Conservation (phyloP, 306 rosid genomes). For the Rubus parviflorus region DNA sequence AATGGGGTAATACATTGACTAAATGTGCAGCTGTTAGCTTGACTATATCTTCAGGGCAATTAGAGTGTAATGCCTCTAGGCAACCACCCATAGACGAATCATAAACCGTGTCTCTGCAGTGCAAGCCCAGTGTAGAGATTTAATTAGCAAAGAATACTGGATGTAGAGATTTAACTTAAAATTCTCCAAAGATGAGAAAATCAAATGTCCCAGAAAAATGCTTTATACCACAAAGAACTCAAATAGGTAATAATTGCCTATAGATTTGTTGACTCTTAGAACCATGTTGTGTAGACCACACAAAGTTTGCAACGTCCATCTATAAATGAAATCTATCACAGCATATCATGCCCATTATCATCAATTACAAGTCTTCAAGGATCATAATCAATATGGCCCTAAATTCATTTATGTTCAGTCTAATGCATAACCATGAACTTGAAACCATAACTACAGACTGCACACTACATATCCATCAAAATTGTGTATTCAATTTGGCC, state of each 20-base stretch:
- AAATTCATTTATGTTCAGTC: not conserved
- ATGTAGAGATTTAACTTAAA: not conserved
- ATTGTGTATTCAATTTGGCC: not conserved
- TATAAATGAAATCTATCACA: not conserved
- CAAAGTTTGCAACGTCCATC: not conserved
- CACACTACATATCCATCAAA: not conserved
- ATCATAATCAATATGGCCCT: not conserved
- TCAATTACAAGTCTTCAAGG: not conserved
- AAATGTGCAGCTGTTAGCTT: conserved; percentile 77
- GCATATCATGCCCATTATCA: conserved; percentile 1
- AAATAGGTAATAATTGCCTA: not conserved
- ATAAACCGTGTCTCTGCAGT: conserved; percentile 65
- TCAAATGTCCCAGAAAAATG: not conserved
- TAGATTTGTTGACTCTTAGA: not conserved
- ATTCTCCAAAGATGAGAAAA: not conserved
- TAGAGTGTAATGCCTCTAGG: conserved; percentile 65
- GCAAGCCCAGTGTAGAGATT: conserved; percentile 28
- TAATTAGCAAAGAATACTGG: not conserved
- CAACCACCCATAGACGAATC: conserved; percentile 84
- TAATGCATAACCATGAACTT: not conserved
- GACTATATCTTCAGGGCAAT: conserved; percentile 69
- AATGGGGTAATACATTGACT: conserved; percentile 54
- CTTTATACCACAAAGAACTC: not conserved
- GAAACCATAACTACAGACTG: not conserved
- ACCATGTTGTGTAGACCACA: not conserved